Evolutionary conservation across 2,329 filamentous ascomycete species (phyloP), one percentile per base, ranked within the genome.

Genomic region (Talaromyces piceae): DNA sequence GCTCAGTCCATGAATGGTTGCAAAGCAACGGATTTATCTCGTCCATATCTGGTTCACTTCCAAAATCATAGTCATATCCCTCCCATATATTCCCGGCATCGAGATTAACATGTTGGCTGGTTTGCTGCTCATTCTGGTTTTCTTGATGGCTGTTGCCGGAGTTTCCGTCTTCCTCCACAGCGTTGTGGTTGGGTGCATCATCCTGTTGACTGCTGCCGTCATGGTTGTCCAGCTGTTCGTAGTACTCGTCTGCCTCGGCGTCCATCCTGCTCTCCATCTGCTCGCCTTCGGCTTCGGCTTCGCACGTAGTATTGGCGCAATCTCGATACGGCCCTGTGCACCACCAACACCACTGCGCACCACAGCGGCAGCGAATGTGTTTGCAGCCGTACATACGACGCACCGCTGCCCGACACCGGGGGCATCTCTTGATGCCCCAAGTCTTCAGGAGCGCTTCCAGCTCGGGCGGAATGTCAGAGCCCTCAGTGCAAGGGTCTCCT

Each of bases 381-480:
- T 61, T 59, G 56, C 76, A 79, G 5, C 76, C 77, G 52, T 58
- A 73, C 69, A 77, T 75, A 49, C 69, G 68, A 54, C 69, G 67
- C 13, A 78, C 61, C 7, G 71, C 76, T n/a, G 71, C 64, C 1
- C 67, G 64, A 54, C 76, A 79, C 49, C 72, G 72, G 0, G 76
- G 76, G 50, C 77, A 79, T 7, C 67, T 64, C 58, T 77, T 78
- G 59, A 76, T 73, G 3, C 73, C 70, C 63, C 70, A 76, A 39
- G 60, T 63, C 45, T 65, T 62, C 2, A 79, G 61, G 28, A 74
- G 58, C 5, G 46, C 50, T 25, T 64, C 62, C 3, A 67, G 23
- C 43, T 64, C 62, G 4, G 63, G 56, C 16, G 73, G 67, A 20
- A 68, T 52, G 27, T 70, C 67, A 4, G 65, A 60, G 5, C 61